Conservation (phyloP, 2,329 filamentous ascomycete genomes). For the Diaporthe citri region DNA sequence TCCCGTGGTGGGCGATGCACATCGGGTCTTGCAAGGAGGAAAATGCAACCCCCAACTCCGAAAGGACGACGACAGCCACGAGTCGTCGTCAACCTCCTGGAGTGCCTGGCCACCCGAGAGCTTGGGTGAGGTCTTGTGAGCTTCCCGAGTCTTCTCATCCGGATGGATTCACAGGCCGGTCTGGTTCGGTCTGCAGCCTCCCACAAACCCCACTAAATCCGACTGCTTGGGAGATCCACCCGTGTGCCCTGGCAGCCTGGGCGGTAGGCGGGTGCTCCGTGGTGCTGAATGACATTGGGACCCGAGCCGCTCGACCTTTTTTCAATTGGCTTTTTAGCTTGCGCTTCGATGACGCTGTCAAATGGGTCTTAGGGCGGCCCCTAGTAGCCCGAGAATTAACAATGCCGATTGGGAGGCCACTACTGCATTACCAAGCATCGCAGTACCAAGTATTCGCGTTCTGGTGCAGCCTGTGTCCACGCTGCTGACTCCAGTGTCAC, state of each 20-base stretch:
- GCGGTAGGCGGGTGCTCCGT: background rate
- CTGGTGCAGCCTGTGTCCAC: background rate
- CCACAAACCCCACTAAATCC: slow-evolving; percentile 3
- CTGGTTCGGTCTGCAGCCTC: background rate
- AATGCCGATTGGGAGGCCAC: background rate
- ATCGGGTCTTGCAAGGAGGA: background rate
- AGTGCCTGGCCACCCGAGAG: background rate
- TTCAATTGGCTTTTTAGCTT: background rate
- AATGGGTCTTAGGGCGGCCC: background rate
- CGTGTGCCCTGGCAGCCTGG: background rate
- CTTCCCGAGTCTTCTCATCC: background rate
- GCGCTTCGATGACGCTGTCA: slow-evolving; percentile 26
- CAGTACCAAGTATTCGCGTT: background rate
- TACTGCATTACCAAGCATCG: background rate
- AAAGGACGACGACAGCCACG: slow-evolving; percentile 3
- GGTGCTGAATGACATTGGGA: background rate
- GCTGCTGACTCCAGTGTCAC: background rate
- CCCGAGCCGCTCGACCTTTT: background rate
- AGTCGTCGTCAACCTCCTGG: slow-evolving; percentile 11
- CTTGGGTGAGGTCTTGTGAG: background rate
- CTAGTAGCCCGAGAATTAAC: background rate
- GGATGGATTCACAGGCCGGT: background rate
- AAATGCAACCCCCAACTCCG: background rate
- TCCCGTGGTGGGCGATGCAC: background rate
- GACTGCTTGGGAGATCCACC: slow-evolving; percentile 2